Base-by-base conservation (phyloP, 345 rosid genomes). In the Cochlearia excelsa region DNA sequence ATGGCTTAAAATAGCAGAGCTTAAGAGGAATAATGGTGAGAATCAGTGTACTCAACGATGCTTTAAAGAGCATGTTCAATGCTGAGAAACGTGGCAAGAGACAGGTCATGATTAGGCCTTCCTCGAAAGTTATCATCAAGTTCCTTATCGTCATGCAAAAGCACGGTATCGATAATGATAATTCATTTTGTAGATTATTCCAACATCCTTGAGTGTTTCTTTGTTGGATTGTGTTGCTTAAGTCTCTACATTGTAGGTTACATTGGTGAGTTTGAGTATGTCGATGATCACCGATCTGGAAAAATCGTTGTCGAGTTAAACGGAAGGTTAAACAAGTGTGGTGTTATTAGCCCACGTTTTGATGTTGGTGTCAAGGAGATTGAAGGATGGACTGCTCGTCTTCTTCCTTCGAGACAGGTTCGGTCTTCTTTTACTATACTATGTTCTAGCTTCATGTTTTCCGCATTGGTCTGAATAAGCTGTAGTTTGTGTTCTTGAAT, bases 401-500 rank as follows among this genome's bases (percentile, higher is more conserved):
- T 79, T 31, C 83, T 79, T 37, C 83, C 83, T 54, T 77, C 83
- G 0, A 74, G 81, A 79, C 81, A 79, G 77, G 81, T 79, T 60
- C 1, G 68, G 0, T 42, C n/a, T 42, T 33, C 10, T 63, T 8
- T 5, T 33, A 1, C n/a, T 1, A 1, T 10, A 16, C 23, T 16
- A 16, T 16, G 35, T 51, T 34, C 39, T 27, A 31, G 3, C 34
- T 16, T 16, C 23, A 16, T 16, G 23, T 16, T 16, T 16, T 16
- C 23, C 23, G 23, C 23, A 37, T 37, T 1, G 40, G 5, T 37
- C 5, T 33, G 7, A 37, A 2, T 37, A 4, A 37, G 5, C 7
- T 8, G 37, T 6, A 3, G 6, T 34, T 34, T 37, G 5, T 1
- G 5, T 6, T 6, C 5, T 37, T 37, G 5, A 37, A 37, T 4